Evolutionary conservation across 139 green algal species (phyloP).

Genomic region (Tetradesmus lagerheimii): DNA sequence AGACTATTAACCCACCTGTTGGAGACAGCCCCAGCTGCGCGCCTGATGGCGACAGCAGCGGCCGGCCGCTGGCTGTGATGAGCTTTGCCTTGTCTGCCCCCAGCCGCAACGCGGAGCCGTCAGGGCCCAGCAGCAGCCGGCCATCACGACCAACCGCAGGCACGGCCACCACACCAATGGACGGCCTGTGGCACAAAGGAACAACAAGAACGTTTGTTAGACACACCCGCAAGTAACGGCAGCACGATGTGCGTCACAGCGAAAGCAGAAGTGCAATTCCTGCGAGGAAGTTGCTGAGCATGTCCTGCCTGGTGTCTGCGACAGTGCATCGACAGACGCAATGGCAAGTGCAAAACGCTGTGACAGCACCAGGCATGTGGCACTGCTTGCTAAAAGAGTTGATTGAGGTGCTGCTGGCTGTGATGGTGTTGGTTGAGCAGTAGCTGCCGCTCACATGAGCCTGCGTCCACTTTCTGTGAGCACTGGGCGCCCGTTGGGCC

Average conservation of each 20-base stretch:
- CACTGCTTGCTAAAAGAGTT: too few species aligned
- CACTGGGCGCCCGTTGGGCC: background rate
- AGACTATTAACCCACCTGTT: background rate
- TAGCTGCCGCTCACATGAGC: background rate
- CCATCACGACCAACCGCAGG: background rate
- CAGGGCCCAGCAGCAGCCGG: background rate
- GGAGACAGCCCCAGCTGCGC: background rate
- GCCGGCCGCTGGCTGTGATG: background rate
- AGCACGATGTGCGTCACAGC: too few species aligned
- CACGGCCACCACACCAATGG: background rate
- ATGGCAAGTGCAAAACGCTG: too few species aligned
- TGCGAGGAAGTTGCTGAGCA: too few species aligned
- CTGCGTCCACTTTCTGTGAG: background rate
- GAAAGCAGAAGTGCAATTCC: too few species aligned
- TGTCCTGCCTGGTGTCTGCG: too few species aligned
- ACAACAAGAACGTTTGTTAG: too few species aligned
- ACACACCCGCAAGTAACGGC: too few species aligned
- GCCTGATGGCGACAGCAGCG: constrained; percentile 1
- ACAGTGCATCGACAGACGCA: too few species aligned
- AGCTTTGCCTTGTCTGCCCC: constrained; percentile 17
- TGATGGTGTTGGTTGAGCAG: too few species aligned
- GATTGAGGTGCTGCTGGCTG: too few species aligned
- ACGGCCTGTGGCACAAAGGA: background rate
- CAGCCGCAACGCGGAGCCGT: background rate
- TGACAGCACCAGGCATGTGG: background rate